Conservation (phyloP, 139 green algal species). For the Tetradesmus obliquus region DNA sequence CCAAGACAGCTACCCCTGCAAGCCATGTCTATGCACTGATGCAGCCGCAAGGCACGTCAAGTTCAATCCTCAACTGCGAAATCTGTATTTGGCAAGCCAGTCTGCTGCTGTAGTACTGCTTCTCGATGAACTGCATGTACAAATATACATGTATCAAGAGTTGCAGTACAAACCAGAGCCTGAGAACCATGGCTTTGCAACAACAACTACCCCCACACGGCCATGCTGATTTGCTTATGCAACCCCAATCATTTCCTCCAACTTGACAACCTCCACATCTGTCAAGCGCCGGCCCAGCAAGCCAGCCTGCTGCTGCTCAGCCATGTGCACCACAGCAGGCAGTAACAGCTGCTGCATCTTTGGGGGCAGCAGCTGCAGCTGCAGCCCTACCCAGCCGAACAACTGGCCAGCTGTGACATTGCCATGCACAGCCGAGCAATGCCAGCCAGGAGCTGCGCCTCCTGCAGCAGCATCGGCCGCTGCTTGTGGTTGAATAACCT, state of each 20-base stretch:
- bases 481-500: neutral
- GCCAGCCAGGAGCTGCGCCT: neutral
- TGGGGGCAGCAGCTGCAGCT: neutral
- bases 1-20: no score
- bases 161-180: no score
- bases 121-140: no score
- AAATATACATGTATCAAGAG: no score
- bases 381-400: neutral
- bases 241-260: neutral
- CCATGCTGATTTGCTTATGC: neutral
- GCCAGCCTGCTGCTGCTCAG: neutral
- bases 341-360: neutral
- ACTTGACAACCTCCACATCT: neutral
- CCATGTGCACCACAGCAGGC: constrained; percentile 10
- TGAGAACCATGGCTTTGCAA: no score
- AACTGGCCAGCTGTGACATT: neutral
- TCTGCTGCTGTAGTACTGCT: no score
- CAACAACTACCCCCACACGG: no score
- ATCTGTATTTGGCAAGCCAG: no score
- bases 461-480: constrained; percentile 2
- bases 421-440: neutral
- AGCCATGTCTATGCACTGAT: no score
- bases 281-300: neutral
- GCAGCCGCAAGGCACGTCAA: no score
- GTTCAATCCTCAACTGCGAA: no score